Percentiles rank a stretch among this genome's conserved stretches.
These are phyloP conservation scores for Venturiaceae sp. DNA, from an alignment of 2,329 filamentous ascomycete species.

Conservation along the genomic window DNA sequence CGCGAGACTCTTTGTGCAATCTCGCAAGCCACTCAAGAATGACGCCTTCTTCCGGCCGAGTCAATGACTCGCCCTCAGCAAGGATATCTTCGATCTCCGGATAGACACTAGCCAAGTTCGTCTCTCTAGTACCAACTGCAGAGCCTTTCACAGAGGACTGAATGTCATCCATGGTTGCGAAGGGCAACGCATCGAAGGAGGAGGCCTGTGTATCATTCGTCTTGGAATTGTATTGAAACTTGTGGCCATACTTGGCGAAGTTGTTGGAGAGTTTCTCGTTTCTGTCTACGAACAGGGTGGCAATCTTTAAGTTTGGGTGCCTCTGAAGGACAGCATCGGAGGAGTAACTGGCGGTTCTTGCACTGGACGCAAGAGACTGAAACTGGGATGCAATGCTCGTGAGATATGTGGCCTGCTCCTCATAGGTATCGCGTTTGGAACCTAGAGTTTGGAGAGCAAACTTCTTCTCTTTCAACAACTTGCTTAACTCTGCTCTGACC, in stretches of 20 bases:
- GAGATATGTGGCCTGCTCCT: slow-evolving; percentile 26
- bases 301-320: background rate
- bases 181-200: too few species aligned
- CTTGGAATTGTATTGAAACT: slow-evolving; percentile 13
- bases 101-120: background rate
- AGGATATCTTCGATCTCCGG: background rate
- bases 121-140: background rate
- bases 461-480: slow-evolving; percentile 19
- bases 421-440: slow-evolving; percentile 20
- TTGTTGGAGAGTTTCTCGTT: slow-evolving; percentile 13
- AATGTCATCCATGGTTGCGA: too few species aligned
- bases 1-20: slow-evolving; percentile 36
- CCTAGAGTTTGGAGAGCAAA: slow-evolving; percentile 23
- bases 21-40: slow-evolving; percentile 38
- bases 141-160: too few species aligned
- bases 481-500: slow-evolving; percentile 26
- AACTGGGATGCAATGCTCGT: slow-evolving; percentile 29
- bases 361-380: slow-evolving; percentile 23
- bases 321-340: too few species aligned
- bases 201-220: background rate
- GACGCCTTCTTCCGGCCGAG: background rate
- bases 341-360: too few species aligned
- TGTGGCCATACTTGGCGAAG: slow-evolving; percentile 17
- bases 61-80: background rate
- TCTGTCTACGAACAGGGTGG: background rate